Percentiles rank a stretch among this genome's conserved stretches.
These are phyloP conservation scores for Lavandula angustifolia DNA, from an alignment of 257 asterid genomes.

Conservation along the genomic window DNA sequence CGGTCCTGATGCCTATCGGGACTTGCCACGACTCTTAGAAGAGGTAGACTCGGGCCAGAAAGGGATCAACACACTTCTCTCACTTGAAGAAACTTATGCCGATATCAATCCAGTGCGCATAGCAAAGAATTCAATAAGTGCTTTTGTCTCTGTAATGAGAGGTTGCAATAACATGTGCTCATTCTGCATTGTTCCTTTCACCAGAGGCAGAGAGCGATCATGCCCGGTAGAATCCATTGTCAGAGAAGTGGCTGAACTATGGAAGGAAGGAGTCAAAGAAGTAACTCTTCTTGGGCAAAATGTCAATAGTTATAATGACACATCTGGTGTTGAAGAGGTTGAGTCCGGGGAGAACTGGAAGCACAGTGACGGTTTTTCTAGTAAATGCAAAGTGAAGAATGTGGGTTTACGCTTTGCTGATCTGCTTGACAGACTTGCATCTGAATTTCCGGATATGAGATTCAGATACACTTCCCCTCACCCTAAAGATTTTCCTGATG, in stretches of 20 bases:
- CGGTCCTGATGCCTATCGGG: conserved; percentile 97
- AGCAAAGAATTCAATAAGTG: conserved; percentile 82
- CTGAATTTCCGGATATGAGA: conserved; percentile 92
- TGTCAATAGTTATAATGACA: conserved; percentile 93
- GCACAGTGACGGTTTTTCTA: conserved; percentile 88
- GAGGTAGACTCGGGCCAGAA: conserved; percentile 96
- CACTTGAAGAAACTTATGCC: conserved; percentile 97
- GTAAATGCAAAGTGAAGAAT: conserved; percentile 70
- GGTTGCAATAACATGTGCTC: conserved; percentile 99
- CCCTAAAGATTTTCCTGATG: conserved; percentile 97
- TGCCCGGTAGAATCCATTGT: conserved; percentile 91
- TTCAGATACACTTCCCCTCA: conserved; percentile 98
- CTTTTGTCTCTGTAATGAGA: conserved; percentile 96
- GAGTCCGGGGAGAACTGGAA: conserved; percentile 83
- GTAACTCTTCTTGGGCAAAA: conserved; percentile 97
- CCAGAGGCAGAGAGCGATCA: conserved; percentile 94
- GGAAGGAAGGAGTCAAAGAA: conserved; percentile 90
- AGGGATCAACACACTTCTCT: conserved; percentile 95
- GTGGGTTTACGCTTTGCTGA: conserved; percentile 94
- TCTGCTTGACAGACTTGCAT: conserved; percentile 79
- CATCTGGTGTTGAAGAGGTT: conserved; percentile 59
- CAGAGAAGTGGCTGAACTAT: conserved; percentile 92
- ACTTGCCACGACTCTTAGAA: conserved; percentile 87
- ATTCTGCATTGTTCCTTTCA: conserved; percentile 97
- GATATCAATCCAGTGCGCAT: conserved; percentile 95